phyloP scores from a whole-genome alignment of 2,329 filamentous ascomycete genomes.

The Pyrenophora tritici-repentis region DNA sequence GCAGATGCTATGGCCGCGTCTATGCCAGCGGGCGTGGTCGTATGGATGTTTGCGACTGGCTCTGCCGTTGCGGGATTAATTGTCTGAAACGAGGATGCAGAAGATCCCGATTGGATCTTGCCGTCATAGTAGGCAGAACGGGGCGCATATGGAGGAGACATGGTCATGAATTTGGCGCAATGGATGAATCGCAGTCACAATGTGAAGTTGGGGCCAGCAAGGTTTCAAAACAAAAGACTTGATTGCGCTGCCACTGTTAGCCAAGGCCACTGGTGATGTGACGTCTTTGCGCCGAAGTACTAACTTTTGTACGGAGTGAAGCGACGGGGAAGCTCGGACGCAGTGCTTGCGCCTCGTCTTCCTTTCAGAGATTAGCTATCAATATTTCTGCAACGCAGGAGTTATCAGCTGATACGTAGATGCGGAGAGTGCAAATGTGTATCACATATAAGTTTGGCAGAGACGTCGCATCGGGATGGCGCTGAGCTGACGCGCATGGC shows the following conservation, averaged over 20 bases:
- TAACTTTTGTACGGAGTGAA: slow-evolving; percentile 2
- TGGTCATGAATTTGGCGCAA: slow-evolving; percentile 17
- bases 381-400: background rate
- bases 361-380: slow-evolving; percentile 2
- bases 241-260: slow-evolving; percentile 5
- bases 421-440: background rate
- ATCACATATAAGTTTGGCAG: background rate
- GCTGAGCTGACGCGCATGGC: slow-evolving; percentile 3
- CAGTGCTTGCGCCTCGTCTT: slow-evolving; percentile 5
- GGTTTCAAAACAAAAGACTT: background rate
- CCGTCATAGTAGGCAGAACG: slow-evolving; percentile 79
- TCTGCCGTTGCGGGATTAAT: slow-evolving; percentile 74
- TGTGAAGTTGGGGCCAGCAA: background rate
- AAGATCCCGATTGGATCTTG: slow-evolving; percentile 64
- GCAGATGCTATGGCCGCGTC: slow-evolving; percentile 75
- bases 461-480: slow-evolving; percentile 14
- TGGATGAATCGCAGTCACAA: slow-evolving; percentile 1
- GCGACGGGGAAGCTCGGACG: slow-evolving; percentile 1
- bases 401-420: background rate
- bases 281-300: background rate
- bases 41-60: slow-evolving; percentile 72
- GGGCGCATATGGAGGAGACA: slow-evolving; percentile 52
- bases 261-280: slow-evolving; percentile 3
- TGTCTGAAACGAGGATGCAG: slow-evolving; percentile 68
- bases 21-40: slow-evolving; percentile 69